Evolutionary conservation across 768 basidiomycete genomes (phyloP).

Genomic region (Cyclocybe aegerita): DNA sequence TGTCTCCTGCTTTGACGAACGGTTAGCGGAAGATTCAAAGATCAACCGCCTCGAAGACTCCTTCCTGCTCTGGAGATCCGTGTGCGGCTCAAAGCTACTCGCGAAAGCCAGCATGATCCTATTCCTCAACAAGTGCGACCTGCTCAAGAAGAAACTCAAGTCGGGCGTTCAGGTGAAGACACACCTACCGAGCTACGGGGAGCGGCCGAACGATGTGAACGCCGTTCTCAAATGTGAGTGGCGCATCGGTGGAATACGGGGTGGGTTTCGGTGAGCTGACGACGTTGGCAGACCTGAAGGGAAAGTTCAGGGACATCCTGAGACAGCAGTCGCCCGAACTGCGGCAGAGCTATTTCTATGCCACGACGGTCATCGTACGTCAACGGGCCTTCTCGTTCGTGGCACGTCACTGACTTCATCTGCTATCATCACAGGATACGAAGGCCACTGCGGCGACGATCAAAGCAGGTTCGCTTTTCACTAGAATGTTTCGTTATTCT

Average conservation of each 20-base stretch:
- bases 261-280: no score
- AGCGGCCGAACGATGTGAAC: constrained; percentile 56
- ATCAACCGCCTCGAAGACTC: constrained; percentile 76
- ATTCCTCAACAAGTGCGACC: constrained; percentile 75
- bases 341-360: constrained; percentile 54
- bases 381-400: background rate
- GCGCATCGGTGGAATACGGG: background rate
- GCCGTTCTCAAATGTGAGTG: constrained; percentile 57
- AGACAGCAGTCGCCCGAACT: constrained; percentile 49
- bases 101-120: constrained; percentile 61
- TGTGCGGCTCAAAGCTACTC: constrained; percentile 61
- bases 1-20: constrained; percentile 45
- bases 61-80: constrained; percentile 61
- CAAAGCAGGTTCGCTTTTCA: constrained; percentile 38
- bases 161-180: constrained; percentile 47
- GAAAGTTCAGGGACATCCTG: constrained; percentile 51
- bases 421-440: constrained; percentile 42
- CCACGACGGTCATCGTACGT: constrained; percentile 61
- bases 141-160: constrained; percentile 50
- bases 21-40: constrained; percentile 53
- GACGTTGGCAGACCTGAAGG: constrained; percentile 34
- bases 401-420: background rate
- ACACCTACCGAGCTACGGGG: constrained; percentile 62
- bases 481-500: background rate
- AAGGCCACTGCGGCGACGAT: constrained; percentile 54